Evolutionary conservation across 129 eudicot species (phyloP), one percentile per base, ranked within the genome.

Genomic region (Flaveria brownii): DNA sequence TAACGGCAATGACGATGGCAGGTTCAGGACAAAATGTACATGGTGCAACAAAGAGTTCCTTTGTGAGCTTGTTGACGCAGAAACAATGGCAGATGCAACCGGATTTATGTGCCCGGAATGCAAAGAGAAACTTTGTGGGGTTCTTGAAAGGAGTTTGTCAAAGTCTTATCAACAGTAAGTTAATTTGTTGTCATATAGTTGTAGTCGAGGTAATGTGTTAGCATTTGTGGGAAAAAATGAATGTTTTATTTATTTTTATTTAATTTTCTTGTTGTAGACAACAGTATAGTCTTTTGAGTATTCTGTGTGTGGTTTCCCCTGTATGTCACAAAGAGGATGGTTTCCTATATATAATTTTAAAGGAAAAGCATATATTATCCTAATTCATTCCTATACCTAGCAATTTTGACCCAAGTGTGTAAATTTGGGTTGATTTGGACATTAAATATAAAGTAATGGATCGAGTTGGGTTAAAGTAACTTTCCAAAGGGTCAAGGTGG

Each of bases 41-140:
- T 78, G 82, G 82, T 71, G 82, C 66, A 17, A 61, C 72, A 78
- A 71, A 71, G 77, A 72, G 77, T 78, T 78, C 26, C 43, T 78
- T 60, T 71, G 56, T 51, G 72, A 50, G 66, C 45, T 57, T 2
- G 73, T 79, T 72, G 83, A 80, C 36, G 75, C 71, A 2, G 80
- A 74, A 80, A 80, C 75, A 30, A 80, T 74, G 80, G 80, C 75
- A 0, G 84, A 80, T 67, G 84, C 80, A 57, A 36, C n/a, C 6
- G 80, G 75, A 3, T 80, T 74, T 18, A 74, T 80, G 76, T 74
- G 84, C 57, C 80, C 54, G 47, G 57, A 57, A 41, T 80, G 84
- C 76, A 74, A 80, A 74, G 73, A 74, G n/a, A 45, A 80, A 47
- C 46, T 68, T 6, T 80, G 75, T 43, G 80, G 84, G 43, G 75